Evolutionary conservation across 2,329 filamentous ascomycete species (phyloP), one percentile per base, ranked within the genome.

Genomic region (Diplodia sapinea): DNA sequence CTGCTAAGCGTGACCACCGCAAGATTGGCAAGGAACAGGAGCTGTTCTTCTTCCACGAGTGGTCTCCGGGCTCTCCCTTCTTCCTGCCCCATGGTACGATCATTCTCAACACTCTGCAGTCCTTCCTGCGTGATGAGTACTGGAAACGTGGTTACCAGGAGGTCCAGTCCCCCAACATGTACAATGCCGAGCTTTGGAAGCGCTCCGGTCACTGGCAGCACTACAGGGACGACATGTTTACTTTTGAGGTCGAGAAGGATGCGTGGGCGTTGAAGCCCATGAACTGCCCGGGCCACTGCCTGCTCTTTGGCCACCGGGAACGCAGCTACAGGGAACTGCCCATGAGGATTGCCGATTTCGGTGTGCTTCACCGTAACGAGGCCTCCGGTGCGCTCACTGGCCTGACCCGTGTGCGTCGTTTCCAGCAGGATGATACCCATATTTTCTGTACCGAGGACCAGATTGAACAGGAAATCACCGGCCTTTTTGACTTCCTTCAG

Each of bases 81-180:
- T 93, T 95, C 83, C 83, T 97, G 57, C 94, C 94, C 1, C 93
- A 97, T 75, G 95, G 95, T 70, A 92, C 93, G 75, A 90, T 92
- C 74, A 96, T 98, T 75, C 96, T 96, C 85, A 97, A 97, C 78
- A 89, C 92, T 31, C 83, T 99, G 11, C 88, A 93, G 78, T 85
- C 87, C 20, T 92, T 95, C 76, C 85, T 99, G 70, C 88, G 91
- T 70, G 86, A 90, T 57, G 90, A 98, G 79, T 99, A 98, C 83
- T 93, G 92, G 85, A 92, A 91, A 78, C 91, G 95, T 71, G 93
- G 91, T 56, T 99, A 98, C 79, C 89, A 94, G 74, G 95, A 99
- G 80, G 95, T 99, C 70, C 92, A 94, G 77, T 93, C 94, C 3
- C 95, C 95, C 62, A 98, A 95, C 82, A 96, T 99, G 90, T 99